Evolutionary conservation across 768 basidiomycete genomes (phyloP), one percentile per base, ranked within the genome.

Genomic region (Thelephora aurantiotincta): DNA sequence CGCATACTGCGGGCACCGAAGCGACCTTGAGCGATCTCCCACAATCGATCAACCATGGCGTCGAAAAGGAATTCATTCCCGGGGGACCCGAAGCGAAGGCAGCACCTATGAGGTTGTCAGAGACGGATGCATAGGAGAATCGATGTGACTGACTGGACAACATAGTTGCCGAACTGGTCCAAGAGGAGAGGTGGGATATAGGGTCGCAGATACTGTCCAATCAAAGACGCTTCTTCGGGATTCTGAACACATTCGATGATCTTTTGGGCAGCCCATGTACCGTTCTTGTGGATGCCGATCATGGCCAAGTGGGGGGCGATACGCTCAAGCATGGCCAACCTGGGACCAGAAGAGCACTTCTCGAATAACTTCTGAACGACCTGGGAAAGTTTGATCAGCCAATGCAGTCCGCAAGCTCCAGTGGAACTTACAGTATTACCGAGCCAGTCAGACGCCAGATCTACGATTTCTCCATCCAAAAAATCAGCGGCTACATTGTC

Each of bases 211-310:
- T 94, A 86, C 60, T 84, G 81, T 41, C 87, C 79, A 57, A 99
- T 80, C 35, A 94, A 64, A 5, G 71, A 72, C 47, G 92, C 75
- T 62, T 99, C 96, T 47, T 96, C 91, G 14, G 85, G 80, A 30
- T 74, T 81, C 48, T 81, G 77, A 38, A 92, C 87, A 52, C 91
- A 94, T 66, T 97, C 92, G 50, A 98, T 98, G 59, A 96, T 91
- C 73, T 97, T 98, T 65, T 99, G 96, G 2, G 93, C 93, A 2
- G 94, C 94, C 96, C 96, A 98, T 0, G 96, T 99, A 23, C 96
- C 96, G 55, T 99, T 98, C 71, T 98, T 98, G 72, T 99, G 96
- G 48, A 94, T 92, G 22, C 96, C 96, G 53, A 98, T 96, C 78
- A 89, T 88, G 19, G 94, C 94, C 35, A 99, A 70, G 61, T 94